Evolutionary conservation across 2,329 filamentous ascomycete species (phyloP), one percentile per base, ranked within the genome.

Genomic region (Cladosporium oxysporum): DNA sequence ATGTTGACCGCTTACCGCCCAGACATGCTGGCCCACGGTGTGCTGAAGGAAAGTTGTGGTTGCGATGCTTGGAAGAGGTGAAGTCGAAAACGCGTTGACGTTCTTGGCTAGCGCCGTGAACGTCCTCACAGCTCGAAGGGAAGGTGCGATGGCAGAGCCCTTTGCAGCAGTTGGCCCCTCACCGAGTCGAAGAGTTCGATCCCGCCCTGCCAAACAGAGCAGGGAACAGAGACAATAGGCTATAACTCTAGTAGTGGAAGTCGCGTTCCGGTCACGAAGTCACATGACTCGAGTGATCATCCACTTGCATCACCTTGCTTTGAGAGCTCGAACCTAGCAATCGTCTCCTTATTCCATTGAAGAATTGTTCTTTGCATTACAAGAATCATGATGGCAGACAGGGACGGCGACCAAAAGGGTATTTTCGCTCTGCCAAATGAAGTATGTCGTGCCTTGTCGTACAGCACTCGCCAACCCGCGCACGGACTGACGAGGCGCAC

Each of bases 401-500:
- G 8, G 26, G 8, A 28, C 31, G 14, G 16, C 16, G 26, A 14
- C 8, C n/a, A 18, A 23, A 53, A 47, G 18, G 50, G 50, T 35
- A 59, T 76, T 26, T 71, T 75, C 60, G 58, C 65, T 14, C 69
- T 77, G 7, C 75, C 75, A 55, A 77, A 77, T 62, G 75, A 77
- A 69, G 74, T 76, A 69, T 35, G 47, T 18, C 58, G 23, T 8
- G 37, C 49, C 18, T n/a, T 53, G 21, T 23, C 35, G 29, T 12
- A 62, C 28, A 58, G 18, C 52, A 33, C 52, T 31, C 41, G 61
- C 52, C 47, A 58, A 57, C n/a, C n/a, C 35, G 50, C 67, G 66
- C 47, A 59, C 67, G 66, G 49, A 68, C 65, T 66, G 57, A 67
- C 50, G 33, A 55, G 12, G 41, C 14, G 16, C 7, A 14, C 16